Evolutionary conservation across 129 eudicot species (phyloP).

Genomic region (Artemisia annua): DNA sequence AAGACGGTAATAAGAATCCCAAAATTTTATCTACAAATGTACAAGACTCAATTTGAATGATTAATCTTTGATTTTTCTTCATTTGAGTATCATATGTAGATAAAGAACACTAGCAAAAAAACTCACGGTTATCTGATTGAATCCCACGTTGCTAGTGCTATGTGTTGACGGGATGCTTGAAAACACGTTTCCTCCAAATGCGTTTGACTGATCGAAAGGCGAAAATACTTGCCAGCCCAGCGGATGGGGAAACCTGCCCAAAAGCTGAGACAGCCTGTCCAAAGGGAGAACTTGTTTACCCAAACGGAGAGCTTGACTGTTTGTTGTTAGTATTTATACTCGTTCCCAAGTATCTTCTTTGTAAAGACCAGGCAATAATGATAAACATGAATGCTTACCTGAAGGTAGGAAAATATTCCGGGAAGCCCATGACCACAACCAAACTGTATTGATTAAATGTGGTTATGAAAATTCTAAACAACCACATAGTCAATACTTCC

Average conservation of each 20-base stretch:
- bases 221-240: constrained; percentile 55
- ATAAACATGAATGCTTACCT: too few species aligned
- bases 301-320: too few species aligned
- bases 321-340: too few species aligned
- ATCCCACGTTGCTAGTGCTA: constrained; percentile 49
- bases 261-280: neutral
- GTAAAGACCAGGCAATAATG: too few species aligned
- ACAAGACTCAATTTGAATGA: too few species aligned
- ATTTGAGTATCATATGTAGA: neutral
- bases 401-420: too few species aligned
- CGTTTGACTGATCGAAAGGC: constrained; percentile 62
- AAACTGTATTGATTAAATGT: too few species aligned
- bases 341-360: too few species aligned
- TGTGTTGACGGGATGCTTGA: constrained; percentile 49
- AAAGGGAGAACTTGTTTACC: too few species aligned
- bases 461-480: too few species aligned
- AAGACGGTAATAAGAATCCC: neutral
- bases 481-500: too few species aligned
- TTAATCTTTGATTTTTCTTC: neutral
- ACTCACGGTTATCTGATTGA: constrained; percentile 82
- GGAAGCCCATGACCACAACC: too few species aligned
- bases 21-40: neutral
- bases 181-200: constrained; percentile 63
- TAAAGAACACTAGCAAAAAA: neutral
- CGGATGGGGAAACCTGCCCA: constrained; percentile 56